phyloP scores from a whole-genome alignment of 495 filamentous ascomycete genomes.

The Xylaria sp. region DNA sequence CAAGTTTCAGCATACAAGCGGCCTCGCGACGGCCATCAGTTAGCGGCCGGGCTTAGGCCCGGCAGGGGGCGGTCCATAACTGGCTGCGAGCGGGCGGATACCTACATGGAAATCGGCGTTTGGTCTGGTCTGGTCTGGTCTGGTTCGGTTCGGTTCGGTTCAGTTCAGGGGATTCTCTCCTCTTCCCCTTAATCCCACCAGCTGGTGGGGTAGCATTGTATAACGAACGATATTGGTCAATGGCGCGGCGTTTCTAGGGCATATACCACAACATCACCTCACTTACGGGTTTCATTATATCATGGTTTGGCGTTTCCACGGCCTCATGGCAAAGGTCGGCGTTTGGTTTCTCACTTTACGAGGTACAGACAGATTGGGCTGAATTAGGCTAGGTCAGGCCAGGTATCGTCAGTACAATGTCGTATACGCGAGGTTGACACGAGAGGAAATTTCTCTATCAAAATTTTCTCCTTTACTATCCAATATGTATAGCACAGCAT shows the following conservation, averaged over 20 bases:
- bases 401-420: neutral
- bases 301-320: neutral
- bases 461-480: neutral
- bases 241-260: slow-evolving; percentile 13
- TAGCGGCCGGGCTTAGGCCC: slow-evolving; percentile 47
- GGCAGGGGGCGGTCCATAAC: neutral
- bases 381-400: neutral
- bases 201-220: neutral
- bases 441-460: neutral
- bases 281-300: neutral
- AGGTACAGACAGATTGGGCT: neutral
- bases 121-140: neutral
- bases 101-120: slow-evolving; percentile 7
- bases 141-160: neutral
- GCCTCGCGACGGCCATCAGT: slow-evolving; percentile 52
- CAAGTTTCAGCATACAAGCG: slow-evolving; percentile 54
- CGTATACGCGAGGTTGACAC: neutral
- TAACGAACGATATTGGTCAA: neutral
- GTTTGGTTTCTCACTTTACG: neutral
- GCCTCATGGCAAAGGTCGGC: neutral
- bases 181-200: neutral
- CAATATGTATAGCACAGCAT: neutral
- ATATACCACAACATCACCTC: slow-evolving; percentile 22
- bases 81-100: slow-evolving; percentile 7
- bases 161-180: neutral